A percentile compares a stretch with the other conserved stretches of the same genome.
Conservation (phyloP, 768 basidiomycete genomes). For the Lentinula aciculospora region DNA sequence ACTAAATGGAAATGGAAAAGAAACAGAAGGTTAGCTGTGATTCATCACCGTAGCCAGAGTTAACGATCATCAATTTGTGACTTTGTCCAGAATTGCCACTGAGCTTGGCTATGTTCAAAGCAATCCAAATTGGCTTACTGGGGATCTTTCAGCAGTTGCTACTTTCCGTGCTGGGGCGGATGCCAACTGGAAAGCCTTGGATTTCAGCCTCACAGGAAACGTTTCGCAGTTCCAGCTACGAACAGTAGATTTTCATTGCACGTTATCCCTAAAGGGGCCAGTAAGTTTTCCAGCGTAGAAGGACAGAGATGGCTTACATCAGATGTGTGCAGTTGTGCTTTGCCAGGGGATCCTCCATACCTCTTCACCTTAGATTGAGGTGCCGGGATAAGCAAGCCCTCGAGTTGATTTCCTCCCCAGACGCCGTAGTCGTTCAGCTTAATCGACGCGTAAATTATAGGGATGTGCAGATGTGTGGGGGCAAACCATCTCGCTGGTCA, state of each 20-base stretch:
- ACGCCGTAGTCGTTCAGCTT: constrained; percentile 1
- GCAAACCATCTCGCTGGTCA: constrained; percentile 4
- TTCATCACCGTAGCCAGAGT: not conserved
- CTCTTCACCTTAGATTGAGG: constrained; percentile 1
- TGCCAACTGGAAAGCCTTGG: constrained; percentile 19
- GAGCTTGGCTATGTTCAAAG: constrained; percentile 24
- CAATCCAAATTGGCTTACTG: constrained; percentile 14
- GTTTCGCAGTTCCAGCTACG: not conserved
- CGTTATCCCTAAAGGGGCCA: constrained; percentile 1
- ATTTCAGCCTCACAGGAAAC: not conserved
- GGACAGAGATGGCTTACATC: not conserved
- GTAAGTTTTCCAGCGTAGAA: not conserved
- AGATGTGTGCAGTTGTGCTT: constrained; percentile 7
- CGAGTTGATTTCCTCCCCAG: constrained; percentile 9
- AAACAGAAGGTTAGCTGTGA: constrained; percentile 3
- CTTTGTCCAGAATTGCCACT: constrained; percentile 2
- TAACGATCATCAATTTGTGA: not conserved
- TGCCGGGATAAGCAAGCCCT: constrained; percentile 9
- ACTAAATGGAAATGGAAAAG: constrained; percentile 5
- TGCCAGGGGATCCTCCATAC: constrained; percentile 12
- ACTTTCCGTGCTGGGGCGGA: constrained; percentile 10
- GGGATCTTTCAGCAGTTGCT: not conserved
- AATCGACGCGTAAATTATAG: constrained; percentile 5
- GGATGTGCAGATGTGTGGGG: constrained; percentile 7
- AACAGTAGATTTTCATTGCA: not conserved